phyloP scores from a whole-genome alignment of 2,329 filamentous ascomycete genomes.

The Lecanicillium sp. region DNA sequence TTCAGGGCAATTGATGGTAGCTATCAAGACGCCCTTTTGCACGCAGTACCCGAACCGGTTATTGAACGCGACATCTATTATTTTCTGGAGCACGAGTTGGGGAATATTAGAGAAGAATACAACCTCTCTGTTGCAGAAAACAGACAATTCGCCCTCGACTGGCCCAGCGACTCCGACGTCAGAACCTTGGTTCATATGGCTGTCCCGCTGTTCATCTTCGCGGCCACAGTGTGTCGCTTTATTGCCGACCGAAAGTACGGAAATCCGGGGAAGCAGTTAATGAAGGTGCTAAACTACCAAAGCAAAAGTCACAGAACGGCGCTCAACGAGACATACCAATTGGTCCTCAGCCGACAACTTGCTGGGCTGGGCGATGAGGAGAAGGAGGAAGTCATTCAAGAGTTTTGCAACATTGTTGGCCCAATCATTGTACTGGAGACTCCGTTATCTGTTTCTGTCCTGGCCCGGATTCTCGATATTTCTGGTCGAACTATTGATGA shows the following conservation, averaged over 20 bases:
- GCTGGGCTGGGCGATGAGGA: neutral
- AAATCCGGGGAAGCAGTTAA: conserved; percentile 14
- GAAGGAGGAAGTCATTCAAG: conserved; percentile 8
- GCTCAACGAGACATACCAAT: conserved; percentile 11
- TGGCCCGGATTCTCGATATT: conserved; percentile 19
- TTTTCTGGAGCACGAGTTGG: conserved; percentile 24
- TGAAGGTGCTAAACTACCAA: conserved; percentile 12
- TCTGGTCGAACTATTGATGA: conserved; percentile 10
- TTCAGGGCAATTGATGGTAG: conserved; percentile 22
- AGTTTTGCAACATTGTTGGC: conserved; percentile 22
- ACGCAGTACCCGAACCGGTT: conserved; percentile 21
- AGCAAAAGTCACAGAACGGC: conserved; percentile 2
- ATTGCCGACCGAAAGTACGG: conserved; percentile 10
- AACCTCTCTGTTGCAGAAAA: conserved; percentile 8
- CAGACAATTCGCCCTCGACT: conserved; percentile 13
- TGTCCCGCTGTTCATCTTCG: conserved; percentile 13
- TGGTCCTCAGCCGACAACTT: conserved; percentile 11
- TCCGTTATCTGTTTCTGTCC: conserved; percentile 20
- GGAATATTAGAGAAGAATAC: conserved; percentile 17
- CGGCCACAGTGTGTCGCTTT: conserved; percentile 14
- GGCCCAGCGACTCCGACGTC: conserved; percentile 17
- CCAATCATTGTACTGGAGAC: conserved; percentile 20
- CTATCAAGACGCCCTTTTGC: conserved; percentile 25
- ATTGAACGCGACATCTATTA: conserved; percentile 28
- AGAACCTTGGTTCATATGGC: conserved; percentile 6